Percentiles rank a stretch among this genome's conserved stretches.
Conservation (phyloP, 2,329 filamentous ascomycete genomes). For the Claviceps quebecensis region DNA sequence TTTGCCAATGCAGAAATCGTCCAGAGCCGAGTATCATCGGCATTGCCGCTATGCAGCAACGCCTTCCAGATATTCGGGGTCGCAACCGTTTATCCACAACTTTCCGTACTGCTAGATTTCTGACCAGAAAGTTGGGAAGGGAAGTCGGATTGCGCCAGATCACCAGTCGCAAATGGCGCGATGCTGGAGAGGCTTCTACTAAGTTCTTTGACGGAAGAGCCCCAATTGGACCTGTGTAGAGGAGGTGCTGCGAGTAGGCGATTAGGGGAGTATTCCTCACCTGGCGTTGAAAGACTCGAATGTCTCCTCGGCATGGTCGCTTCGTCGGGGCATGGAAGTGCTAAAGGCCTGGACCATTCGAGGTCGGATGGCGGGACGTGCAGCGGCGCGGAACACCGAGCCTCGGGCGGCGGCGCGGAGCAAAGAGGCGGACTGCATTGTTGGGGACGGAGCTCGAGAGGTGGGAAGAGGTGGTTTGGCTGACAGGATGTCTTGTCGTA, state of each 20-base stretch:
- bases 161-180: too few species aligned
- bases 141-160: too few species aligned
- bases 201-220: not conserved
- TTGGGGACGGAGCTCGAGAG: constrained; percentile 6
- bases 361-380: constrained; percentile 40
- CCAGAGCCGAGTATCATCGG: not conserved
- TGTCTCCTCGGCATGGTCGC: constrained; percentile 78
- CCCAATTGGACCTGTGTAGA: not conserved
- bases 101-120: not conserved
- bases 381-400: constrained; percentile 51
- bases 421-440: constrained; percentile 53
- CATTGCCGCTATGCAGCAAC: not conserved
- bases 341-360: constrained; percentile 48
- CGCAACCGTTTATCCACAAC: not conserved
- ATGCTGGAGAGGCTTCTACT: not conserved
- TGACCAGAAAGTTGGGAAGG: not conserved
- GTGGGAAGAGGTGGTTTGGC: not conserved
- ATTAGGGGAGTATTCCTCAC: constrained; percentile 39
- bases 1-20: not conserved
- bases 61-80: not conserved
- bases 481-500: not conserved
- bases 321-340: constrained; percentile 42
- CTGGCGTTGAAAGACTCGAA: constrained; percentile 98
- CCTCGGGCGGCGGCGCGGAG: constrained; percentile 59
- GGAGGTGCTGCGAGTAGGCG: not conserved